These are phyloP conservation scores for Silene coronaria DNA, from an alignment of 179 eudicot species.

Conservation along the genomic window DNA sequence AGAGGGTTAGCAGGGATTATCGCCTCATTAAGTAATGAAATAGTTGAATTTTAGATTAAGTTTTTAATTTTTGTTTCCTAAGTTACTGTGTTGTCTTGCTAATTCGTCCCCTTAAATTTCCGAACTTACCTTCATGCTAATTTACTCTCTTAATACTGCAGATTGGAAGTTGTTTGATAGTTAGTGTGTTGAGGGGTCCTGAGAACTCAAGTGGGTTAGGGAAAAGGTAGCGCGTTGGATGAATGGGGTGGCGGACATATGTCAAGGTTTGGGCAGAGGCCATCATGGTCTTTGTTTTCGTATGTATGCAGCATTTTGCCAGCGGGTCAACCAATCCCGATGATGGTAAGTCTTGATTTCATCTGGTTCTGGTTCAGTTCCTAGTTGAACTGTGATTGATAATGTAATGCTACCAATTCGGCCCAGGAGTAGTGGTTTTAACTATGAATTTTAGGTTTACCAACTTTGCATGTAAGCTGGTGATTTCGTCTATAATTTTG, in stretches of 20 bases:
- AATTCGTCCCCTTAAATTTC: too few species aligned
- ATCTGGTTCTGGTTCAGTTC: not conserved
- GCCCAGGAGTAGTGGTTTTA: too few species aligned
- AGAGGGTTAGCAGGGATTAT: too few species aligned
- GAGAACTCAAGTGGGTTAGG: constrained; percentile 4
- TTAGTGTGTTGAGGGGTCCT: constrained; percentile 4
- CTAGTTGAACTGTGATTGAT: not conserved
- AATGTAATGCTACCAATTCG: not conserved
- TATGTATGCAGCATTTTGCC: not conserved
- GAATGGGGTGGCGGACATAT: constrained; percentile 35
- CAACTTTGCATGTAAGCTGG: too few species aligned
- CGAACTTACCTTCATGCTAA: not conserved
- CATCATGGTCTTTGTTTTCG: constrained; percentile 1
- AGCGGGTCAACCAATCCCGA: not conserved
- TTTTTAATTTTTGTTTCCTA: not conserved
- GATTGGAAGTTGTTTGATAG: constrained; percentile 20
- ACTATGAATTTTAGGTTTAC: too few species aligned
- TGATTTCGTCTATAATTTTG: too few species aligned
- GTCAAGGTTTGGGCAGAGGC: constrained; percentile 18
- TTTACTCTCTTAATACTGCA: not conserved
- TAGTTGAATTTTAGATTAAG: not conserved
- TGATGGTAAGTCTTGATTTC: not conserved
- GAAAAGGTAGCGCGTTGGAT: constrained; percentile 27
- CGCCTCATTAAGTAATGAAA: too few species aligned
- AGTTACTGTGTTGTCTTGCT: not conserved